These are phyloP conservation scores for Arthrinium puccinioides DNA, from an alignment of 2,329 filamentous ascomycete genomes.

Conservation along the genomic window DNA sequence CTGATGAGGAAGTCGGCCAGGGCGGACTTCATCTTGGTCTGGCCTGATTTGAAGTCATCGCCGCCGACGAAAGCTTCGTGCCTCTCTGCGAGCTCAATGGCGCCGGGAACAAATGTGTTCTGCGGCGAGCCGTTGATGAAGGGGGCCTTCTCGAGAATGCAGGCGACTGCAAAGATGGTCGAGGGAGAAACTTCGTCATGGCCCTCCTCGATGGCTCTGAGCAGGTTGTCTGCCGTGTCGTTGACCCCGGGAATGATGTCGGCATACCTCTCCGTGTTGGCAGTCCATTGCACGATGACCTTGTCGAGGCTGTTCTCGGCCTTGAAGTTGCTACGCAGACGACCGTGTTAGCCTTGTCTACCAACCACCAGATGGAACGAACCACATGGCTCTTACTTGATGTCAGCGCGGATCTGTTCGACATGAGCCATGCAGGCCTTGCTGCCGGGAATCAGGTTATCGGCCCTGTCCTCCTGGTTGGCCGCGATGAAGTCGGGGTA, in stretches of 20 bases:
- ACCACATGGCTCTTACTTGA: slow-evolving; percentile 56
- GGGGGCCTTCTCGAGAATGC: slow-evolving; percentile 78
- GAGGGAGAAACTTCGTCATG: slow-evolving; percentile 92
- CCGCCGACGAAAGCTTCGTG: slow-evolving; percentile 89
- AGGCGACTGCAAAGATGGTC: slow-evolving; percentile 91
- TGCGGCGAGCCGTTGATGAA: slow-evolving; percentile 99
- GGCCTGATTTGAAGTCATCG: slow-evolving; percentile 99
- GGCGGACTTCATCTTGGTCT: slow-evolving; percentile 99
- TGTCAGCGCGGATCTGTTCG: slow-evolving; percentile 87
- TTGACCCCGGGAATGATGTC: slow-evolving; percentile 85
- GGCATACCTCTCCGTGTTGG: slow-evolving; percentile 96
- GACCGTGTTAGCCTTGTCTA: neutral
- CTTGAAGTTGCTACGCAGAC: slow-evolving; percentile 70
- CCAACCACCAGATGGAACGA: neutral
- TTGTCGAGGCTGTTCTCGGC: slow-evolving; percentile 77
- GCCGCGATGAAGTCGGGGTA: slow-evolving; percentile 99
- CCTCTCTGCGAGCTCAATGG: slow-evolving; percentile 79
- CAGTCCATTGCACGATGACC: slow-evolving; percentile 96
- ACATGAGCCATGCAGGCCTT: slow-evolving; percentile 86
- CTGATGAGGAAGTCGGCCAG: slow-evolving; percentile 98
- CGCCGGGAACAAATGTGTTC: slow-evolving; percentile 96
- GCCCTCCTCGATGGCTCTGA: slow-evolving; percentile 78
- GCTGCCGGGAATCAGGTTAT: slow-evolving; percentile 77
- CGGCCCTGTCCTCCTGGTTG: slow-evolving; percentile 93
- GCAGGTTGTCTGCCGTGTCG: slow-evolving; percentile 89